Conservation (phyloP, 257 asterid species). For the Penstemon newberryi region DNA sequence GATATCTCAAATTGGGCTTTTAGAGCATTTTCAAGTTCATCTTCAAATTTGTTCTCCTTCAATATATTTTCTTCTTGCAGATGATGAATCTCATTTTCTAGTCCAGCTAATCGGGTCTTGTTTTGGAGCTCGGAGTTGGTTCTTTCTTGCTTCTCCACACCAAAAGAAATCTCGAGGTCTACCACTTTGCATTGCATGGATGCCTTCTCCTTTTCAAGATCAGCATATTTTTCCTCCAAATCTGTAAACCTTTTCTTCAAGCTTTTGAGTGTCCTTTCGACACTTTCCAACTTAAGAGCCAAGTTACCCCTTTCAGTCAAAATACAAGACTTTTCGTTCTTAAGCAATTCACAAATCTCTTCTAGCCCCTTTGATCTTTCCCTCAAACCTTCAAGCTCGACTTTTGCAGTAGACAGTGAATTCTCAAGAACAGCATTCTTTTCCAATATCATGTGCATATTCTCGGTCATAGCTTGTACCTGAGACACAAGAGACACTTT, state of each 20-base stretch:
- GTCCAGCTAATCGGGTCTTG: slow-evolving; percentile 57
- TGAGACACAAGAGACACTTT: slow-evolving; percentile 77
- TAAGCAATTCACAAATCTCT: slow-evolving; percentile 74
- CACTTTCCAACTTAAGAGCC: slow-evolving; percentile 60
- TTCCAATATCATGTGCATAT: slow-evolving; percentile 68
- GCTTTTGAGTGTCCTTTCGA: slow-evolving; percentile 53
- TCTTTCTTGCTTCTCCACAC: slow-evolving; percentile 72
- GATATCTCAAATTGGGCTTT: slow-evolving; percentile 87
- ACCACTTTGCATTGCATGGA: slow-evolving; percentile 59
- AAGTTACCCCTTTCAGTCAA: slow-evolving; percentile 58
- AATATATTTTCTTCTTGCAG: slow-evolving; percentile 74
- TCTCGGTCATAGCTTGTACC: slow-evolving; percentile 67
- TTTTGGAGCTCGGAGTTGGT: slow-evolving; percentile 44
- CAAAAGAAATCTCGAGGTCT: slow-evolving; percentile 54
- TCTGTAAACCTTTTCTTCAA: slow-evolving; percentile 64
- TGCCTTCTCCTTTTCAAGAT: slow-evolving; percentile 72
- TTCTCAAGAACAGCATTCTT: slow-evolving; percentile 79
- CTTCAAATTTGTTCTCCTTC: slow-evolving; percentile 71
- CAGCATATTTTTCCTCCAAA: slow-evolving; percentile 68
- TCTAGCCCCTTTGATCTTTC: slow-evolving; percentile 86
- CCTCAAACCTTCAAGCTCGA: slow-evolving; percentile 88
- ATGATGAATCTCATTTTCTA: slow-evolving; percentile 65
- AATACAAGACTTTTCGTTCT: slow-evolving; percentile 66
- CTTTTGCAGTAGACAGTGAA: slow-evolving; percentile 64
- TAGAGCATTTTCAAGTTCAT: slow-evolving; percentile 72